Percentiles rank a stretch among this genome's conserved stretches.
Evolutionary conservation across 2,329 filamentous ascomycete genomes (phyloP).

Genomic region (Fonsecaea nubica): DNA sequence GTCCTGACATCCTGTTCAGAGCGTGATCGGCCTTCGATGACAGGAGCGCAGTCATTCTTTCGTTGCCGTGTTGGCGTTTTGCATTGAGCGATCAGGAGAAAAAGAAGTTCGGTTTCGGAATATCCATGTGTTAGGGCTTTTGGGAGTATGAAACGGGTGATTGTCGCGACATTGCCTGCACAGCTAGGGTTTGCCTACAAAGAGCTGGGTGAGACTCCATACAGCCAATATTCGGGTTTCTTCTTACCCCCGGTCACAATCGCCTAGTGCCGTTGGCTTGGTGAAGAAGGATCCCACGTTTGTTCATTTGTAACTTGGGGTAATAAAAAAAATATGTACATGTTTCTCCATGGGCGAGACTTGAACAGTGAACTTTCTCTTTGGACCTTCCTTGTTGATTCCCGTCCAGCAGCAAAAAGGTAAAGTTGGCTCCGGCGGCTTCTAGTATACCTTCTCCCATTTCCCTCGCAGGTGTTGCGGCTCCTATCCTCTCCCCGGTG

Average conservation of each 20-base stretch:
- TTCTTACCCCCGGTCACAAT: not conserved
- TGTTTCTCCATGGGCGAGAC: not conserved
- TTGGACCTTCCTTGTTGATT: not conserved
- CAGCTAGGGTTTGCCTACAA: not conserved
- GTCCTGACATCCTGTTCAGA: constrained; percentile 55
- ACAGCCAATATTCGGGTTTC: not conserved
- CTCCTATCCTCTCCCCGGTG: constrained; percentile 1
- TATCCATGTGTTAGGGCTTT: constrained; percentile 1
- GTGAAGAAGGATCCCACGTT: not conserved
- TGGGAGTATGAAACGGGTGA: not conserved
- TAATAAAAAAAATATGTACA: not conserved
- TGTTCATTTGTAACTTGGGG: not conserved
- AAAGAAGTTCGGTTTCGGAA: constrained; percentile 2
- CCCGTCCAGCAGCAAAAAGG: not conserved
- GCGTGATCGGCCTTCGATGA: constrained; percentile 82
- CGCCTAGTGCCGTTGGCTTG: not conserved
- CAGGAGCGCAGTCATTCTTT: not conserved
- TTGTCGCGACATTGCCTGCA: not conserved
- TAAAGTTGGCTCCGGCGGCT: not conserved
- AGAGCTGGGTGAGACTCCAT: not conserved
- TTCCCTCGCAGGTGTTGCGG: constrained; percentile 1
- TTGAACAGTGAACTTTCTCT: not conserved
- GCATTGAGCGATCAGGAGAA: constrained; percentile 13
- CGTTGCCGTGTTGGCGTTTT: not conserved
- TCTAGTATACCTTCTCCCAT: constrained; percentile 3